Evolutionary conservation across 306 rosid genomes (phyloP).

Genomic region (Rosa multiflora): DNA sequence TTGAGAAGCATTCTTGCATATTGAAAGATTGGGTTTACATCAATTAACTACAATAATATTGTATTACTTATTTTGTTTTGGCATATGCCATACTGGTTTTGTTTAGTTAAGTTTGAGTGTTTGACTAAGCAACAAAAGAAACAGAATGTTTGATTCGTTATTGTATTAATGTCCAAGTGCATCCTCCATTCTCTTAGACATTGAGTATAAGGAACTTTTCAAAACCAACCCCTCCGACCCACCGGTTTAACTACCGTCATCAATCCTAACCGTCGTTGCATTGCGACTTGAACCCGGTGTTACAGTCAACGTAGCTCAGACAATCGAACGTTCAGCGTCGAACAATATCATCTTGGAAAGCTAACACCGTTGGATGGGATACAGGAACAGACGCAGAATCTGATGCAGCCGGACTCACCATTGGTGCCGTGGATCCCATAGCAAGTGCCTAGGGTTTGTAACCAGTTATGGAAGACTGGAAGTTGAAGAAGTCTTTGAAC

Average conservation of each 20-base stretch:
- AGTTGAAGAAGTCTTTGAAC: slow-evolving; percentile 52
- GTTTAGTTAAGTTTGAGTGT: background rate
- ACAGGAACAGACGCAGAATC: slow-evolving; percentile 50
- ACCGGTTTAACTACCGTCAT: slow-evolving; percentile 37
- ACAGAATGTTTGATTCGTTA: background rate
- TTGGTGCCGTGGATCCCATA: slow-evolving; percentile 49
- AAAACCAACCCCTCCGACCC: slow-evolving; percentile 25
- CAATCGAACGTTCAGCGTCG: slow-evolving; percentile 16
- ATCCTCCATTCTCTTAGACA: slow-evolving; percentile 35
- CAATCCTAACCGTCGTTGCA: slow-evolving; percentile 37
- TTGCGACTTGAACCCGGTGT: slow-evolving; percentile 52
- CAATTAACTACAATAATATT: too few species aligned
- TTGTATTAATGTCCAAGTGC: background rate
- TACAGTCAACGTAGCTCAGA: slow-evolving; percentile 42
- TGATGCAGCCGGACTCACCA: slow-evolving; percentile 52
- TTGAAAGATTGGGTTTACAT: too few species aligned
- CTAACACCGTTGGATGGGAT: slow-evolving; percentile 39
- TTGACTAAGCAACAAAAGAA: background rate
- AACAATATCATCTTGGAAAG: slow-evolving; percentile 52
- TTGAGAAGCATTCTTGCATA: too few species aligned
- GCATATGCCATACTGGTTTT: too few species aligned
- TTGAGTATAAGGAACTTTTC: slow-evolving; percentile 10
- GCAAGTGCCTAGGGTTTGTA: slow-evolving; percentile 41
- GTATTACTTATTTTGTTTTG: too few species aligned
- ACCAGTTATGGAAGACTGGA: slow-evolving; percentile 30